Base-by-base conservation (phyloP, 768 basidiomycete species). In the Dictyophora rubrovolvata region DNA sequence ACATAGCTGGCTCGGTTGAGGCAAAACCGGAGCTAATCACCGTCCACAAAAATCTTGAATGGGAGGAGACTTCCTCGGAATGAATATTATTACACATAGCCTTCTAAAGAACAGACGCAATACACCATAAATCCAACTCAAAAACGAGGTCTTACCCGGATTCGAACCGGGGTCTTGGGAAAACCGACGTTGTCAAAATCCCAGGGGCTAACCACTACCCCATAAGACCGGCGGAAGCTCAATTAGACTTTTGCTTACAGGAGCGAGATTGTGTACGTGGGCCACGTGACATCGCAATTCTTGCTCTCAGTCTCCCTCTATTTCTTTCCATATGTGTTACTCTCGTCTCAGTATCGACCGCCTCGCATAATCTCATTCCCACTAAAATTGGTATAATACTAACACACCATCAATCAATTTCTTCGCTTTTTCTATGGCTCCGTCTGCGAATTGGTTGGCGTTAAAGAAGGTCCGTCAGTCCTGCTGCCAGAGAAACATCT, bases 361-460 rank as follows among this genome's bases (percentile, higher is more conserved):
- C 36, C 14, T 37, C 36, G 7, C 36, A 37, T 37, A 37, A 14
- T 8, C 4, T 42, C n/a, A n/a, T n/a, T 42, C 42, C 4, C 5
- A 14, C n/a, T 42, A 42, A 7, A 42, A n/a, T 42, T 3, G n/a
- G 42, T 9, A 42, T 4, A 42, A 42, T n/a, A 42, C n/a, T 42
- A 42, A 2, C 42, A 2, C 42, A 42, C n/a, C 42, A 42, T 42
- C 42, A 42, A 4, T 42, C 14, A 9, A 42, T 14, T 42, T 14
- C 12, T 12, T 42, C 7, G 2, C 28, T 28, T 12, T 12, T 42
- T 12, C 12, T 9, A 42, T 42, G 42, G n/a, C 61, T 0, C 72
- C 82, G 1, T 83, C 82, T 11, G 77, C 80, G 49, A 85, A 85
- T 66, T 85, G 84, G 84, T 64, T 80, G 16, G 74, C 77, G 0